Evolutionary conservation across 176 grass and related monocot species (phyloP).

Genomic region (Ensete ventricosum): DNA sequence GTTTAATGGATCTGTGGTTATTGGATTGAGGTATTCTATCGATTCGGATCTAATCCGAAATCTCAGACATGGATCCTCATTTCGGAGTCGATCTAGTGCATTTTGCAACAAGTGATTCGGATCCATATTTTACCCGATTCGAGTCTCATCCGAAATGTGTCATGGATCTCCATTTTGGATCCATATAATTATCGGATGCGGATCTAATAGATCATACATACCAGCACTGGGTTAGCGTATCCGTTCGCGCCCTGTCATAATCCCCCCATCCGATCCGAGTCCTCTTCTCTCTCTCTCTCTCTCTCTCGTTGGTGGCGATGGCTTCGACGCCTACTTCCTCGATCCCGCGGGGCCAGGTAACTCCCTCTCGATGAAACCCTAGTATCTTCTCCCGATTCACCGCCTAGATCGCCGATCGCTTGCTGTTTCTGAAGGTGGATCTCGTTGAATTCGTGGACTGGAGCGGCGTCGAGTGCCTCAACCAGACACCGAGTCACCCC

Average conservation of each 20-base stretch:
- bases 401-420: background rate
- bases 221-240: background rate
- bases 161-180: too few species aligned
- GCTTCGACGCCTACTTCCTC: background rate
- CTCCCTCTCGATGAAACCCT: background rate
- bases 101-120: too few species aligned
- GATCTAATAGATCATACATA: too few species aligned
- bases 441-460: constrained; percentile 95
- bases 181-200: too few species aligned
- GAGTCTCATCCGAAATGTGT: too few species aligned
- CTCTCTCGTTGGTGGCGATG: background rate
- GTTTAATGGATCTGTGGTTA: too few species aligned
- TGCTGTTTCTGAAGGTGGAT: constrained; percentile 60
- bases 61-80: too few species aligned
- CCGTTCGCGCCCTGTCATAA: background rate
- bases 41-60: too few species aligned
- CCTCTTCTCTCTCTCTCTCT: background rate
- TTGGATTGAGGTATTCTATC: too few species aligned
- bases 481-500: constrained; percentile 59
- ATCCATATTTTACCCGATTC: too few species aligned
- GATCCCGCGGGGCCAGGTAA: constrained; percentile 8
- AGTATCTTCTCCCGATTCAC: background rate
- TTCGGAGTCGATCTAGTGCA: too few species aligned
- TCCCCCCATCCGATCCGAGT: background rate
- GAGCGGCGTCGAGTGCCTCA: constrained; percentile 97